Base-by-base conservation (phyloP, 2,329 filamentous ascomycete genomes). In the Daldinia sp. region DNA sequence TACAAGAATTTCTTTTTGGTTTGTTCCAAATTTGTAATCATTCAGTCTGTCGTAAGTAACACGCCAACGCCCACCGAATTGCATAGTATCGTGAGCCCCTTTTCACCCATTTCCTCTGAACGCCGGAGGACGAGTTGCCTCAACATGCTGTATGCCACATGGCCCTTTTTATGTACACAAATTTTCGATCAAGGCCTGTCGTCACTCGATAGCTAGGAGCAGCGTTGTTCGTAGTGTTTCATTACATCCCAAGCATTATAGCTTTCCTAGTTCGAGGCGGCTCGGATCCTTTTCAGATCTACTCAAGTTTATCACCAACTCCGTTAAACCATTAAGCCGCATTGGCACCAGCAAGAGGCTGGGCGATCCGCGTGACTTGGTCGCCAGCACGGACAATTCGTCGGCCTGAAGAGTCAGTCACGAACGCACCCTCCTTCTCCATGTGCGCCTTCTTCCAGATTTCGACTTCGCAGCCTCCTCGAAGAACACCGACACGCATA, bases 321-420 rank as follows among this genome's bases (percentile, higher is more conserved):
- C 15, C 15, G 15, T n/a, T 1, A 20, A 62, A 26, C 41, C 1
- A 42, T 75, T 67, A 92, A 77, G 92, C 92, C 68, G 91, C 91
- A 82, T 90, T 90, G 68, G 92, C 92, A 74, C 88, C 91, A 66
- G 88, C 87, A 42, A 91, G 86, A 51, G 92, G 91, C 79, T 93
- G 88, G 12, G 88, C 84, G 68, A 93, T 88, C 81, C 91, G 91
- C 69, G 92, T 94, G 60, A 92, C 87, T 81, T 94, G 92, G 75
- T 89, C 85, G 56, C 91, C 92, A 72, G 92, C 91, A 68, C 92
- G 89, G 76, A 93, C 87, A 74, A 94, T 91, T 60, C 89, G 87
- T 78, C 91, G 86, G 61, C 92, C 92, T 65, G 87, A 82, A 20
- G 86, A 88, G 75, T 94, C 92, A 78, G 90, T 91, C 75, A 91